Conservation (phyloP, 768 basidiomycete genomes). For the Lyophyllum atratum region DNA sequence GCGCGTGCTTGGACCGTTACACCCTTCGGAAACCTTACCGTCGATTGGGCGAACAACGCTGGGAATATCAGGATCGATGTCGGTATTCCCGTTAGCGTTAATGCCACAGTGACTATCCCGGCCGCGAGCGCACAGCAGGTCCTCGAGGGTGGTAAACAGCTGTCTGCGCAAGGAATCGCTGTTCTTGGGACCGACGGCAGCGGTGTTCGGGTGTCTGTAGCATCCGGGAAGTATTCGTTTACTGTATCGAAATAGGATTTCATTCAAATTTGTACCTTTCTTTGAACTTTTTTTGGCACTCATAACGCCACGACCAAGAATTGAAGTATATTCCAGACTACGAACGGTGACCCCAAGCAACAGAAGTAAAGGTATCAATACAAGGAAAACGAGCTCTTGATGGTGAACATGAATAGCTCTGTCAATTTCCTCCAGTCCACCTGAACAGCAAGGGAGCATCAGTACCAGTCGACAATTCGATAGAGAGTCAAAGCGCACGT, state of each 20-base stretch:
- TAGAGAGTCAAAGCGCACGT: constrained; percentile 16
- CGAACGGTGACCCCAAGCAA: background rate
- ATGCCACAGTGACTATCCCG: constrained; percentile 21
- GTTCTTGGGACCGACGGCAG: background rate
- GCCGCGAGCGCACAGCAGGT: background rate
- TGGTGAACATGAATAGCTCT: background rate
- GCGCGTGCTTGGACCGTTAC: constrained; percentile 27
- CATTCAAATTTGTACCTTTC: background rate
- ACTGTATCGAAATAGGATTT: background rate
- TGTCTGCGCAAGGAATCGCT: constrained; percentile 2
- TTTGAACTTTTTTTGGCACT: no score
- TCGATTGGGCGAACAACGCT: constrained; percentile 16
- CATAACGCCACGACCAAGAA: no score
- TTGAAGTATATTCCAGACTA: background rate
- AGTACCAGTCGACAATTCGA: background rate
- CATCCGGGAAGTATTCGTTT: constrained; percentile 21
- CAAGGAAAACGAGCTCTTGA: background rate
- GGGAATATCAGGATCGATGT: constrained; percentile 19
- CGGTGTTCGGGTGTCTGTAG: constrained; percentile 7
- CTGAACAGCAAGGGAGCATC: background rate
- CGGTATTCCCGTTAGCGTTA: constrained; percentile 25
- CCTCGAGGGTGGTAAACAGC: constrained; percentile 15
- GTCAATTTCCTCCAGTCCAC: constrained; percentile 22
- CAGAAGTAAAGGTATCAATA: background rate
- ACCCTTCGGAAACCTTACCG: constrained; percentile 30